Evolutionary conservation across 306 rosid genomes (phyloP).

Genomic region (Crataegus laevigata): DNA sequence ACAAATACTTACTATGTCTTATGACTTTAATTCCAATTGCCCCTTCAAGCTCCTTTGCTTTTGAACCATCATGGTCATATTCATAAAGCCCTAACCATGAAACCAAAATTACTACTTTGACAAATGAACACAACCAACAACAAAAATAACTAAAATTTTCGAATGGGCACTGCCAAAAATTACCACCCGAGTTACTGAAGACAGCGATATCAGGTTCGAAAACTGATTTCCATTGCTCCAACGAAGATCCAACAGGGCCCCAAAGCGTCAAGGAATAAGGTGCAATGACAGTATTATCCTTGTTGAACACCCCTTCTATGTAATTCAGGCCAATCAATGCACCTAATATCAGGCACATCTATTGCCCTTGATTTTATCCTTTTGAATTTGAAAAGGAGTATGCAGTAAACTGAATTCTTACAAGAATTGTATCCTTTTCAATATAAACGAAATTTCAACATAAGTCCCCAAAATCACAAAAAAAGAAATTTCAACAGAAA

Average conservation of each 20-base stretch:
- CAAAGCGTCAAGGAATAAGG: conserved; percentile 74
- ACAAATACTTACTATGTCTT: conserved; percentile 73
- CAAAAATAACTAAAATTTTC: conserved; percentile 4
- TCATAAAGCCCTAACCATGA: conserved; percentile 67
- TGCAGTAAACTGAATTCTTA: too few relatives aligned
- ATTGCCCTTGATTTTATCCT: too few relatives aligned
- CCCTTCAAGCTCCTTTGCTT: conserved; percentile 70
- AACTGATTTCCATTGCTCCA: conserved; percentile 67
- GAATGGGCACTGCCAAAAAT: conserved; percentile 9
- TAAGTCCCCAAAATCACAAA: too few relatives aligned
- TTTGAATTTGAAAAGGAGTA: too few relatives aligned
- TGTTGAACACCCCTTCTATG: conserved; percentile 82
- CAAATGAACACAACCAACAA: conserved; percentile 2
- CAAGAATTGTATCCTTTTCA: too few relatives aligned
- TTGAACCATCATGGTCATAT: conserved; percentile 83
- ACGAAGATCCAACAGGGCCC: conserved; percentile 63
- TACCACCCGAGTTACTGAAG: conserved; percentile 95
- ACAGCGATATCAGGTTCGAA: conserved; percentile 74
- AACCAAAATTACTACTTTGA: conserved; percentile 14
- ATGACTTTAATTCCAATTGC: conserved; percentile 78
- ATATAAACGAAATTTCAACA: too few relatives aligned
- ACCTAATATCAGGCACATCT: conserved; percentile 74
- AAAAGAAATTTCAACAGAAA: too few relatives aligned
- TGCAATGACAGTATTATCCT: conserved; percentile 81
- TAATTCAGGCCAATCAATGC: conserved; percentile 79